Evolutionary conservation across 2,329 filamentous ascomycete genomes (phyloP), one percentile per base, ranked within the genome.

Genomic region (Trichoderma citrinoviride): DNA sequence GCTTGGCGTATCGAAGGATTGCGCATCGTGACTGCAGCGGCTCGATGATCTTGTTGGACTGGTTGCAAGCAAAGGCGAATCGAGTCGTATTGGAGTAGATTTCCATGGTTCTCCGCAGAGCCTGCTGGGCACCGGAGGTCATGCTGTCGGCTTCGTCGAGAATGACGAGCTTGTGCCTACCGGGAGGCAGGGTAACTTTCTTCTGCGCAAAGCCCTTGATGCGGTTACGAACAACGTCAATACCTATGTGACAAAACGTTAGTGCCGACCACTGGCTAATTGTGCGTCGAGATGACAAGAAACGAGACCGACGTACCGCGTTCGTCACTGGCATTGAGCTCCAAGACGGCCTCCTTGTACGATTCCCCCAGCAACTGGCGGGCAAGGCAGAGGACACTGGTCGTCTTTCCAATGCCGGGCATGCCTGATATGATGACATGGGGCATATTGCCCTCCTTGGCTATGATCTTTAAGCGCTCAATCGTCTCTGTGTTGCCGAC

Each of bases 201-300:
- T 99, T 99, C 78, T 98, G 95, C 3, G 95, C 95, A 73, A 99
- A 99, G 7, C 92, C 93, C 80, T 99, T 99, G 82, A 99, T 99
- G 68, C 95, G 85, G 76, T 97, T 97, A 60, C 95, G 88, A 27
- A 99, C 95, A 19, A 99, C 95, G 73, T 99, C 95, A 76, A 99
- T 99, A 72, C 94, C 90, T 90, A 40, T 8, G 10, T 6, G 6
- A 8, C 12, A 67, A 44, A 64, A n/a, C n/a, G 53, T 56, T 17
- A 56, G 50, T 7, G 29, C 17, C 17, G 23, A 17, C 14, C 1
- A 49, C 19, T 5, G 29, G 7, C 15, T 2, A 10, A 10, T 10
- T 15, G 4, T 25, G 40, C 5, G 21, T 40, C n/a, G 15, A 6
- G 3, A n/a, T 5, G 33, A 12, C 33, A 7, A 7, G 7, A 7